Conservation (phyloP, 768 basidiomycete genomes). For the Boletus vinaceobasis region DNA sequence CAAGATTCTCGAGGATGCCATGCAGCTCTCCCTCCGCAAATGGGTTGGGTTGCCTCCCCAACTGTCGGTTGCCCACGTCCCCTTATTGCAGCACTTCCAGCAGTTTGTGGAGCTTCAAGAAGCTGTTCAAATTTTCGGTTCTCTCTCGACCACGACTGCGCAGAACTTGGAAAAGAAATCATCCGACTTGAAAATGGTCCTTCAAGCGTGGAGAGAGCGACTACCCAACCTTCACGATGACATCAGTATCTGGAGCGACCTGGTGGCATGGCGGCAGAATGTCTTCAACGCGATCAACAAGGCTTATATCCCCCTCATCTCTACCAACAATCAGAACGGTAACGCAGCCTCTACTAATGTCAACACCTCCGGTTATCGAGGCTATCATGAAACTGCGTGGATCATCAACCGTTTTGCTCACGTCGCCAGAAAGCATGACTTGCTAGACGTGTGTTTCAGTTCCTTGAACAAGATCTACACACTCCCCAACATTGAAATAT, state of each 20-base stretch:
- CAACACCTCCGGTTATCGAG: slow-evolving; percentile 88
- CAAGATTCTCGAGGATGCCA: slow-evolving; percentile 87
- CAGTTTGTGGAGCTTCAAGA: slow-evolving; percentile 98
- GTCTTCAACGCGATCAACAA: slow-evolving; percentile 97
- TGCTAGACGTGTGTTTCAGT: slow-evolving; percentile 93
- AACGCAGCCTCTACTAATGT: slow-evolving; percentile 53
- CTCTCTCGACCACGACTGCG: slow-evolving; percentile 79
- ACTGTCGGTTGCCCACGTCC: slow-evolving; percentile 89
- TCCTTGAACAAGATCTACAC: slow-evolving; percentile 97
- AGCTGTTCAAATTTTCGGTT: slow-evolving; percentile 91
- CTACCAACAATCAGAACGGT: slow-evolving; percentile 48
- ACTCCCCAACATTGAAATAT: slow-evolving; percentile 98
- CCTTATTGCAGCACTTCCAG: slow-evolving; percentile 95
- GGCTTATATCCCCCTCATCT: slow-evolving; percentile 89
- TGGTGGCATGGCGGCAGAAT: slow-evolving; percentile 99
- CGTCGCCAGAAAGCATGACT: slow-evolving; percentile 94
- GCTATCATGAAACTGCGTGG: slow-evolving; percentile 99
- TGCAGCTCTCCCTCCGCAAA: slow-evolving; percentile 94
- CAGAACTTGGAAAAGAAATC: slow-evolving; percentile 93
- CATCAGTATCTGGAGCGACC: slow-evolving; percentile 97
- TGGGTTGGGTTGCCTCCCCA: slow-evolving; percentile 88
- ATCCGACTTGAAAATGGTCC: slow-evolving; percentile 90
- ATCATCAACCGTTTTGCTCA: slow-evolving; percentile 99
- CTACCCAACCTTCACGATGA: slow-evolving; percentile 95
- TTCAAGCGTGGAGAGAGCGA: slow-evolving; percentile 96